Percentiles rank a stretch among this genome's conserved stretches.
These are phyloP conservation scores for Globisporangium camurandrum DNA, from an alignment of 352 stramenopile genomes.

Conservation along the genomic window DNA sequence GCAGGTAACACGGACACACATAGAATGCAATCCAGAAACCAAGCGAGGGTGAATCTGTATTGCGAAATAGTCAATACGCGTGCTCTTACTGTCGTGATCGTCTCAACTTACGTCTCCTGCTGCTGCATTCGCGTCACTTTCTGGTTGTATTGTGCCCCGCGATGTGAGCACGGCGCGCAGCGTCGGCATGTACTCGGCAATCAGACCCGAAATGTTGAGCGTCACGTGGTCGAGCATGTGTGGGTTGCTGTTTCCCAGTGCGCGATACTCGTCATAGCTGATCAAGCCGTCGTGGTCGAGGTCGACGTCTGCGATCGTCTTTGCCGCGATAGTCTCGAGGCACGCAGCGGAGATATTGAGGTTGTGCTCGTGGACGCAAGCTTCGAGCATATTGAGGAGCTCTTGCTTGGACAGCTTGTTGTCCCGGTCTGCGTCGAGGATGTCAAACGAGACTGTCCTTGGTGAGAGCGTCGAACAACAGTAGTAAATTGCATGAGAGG, in stretches of 20 bases:
- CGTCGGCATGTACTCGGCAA: conserved; percentile 66
- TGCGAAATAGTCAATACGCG: not conserved
- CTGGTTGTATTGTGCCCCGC: conserved; percentile 8
- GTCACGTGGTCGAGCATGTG: conserved; percentile 79
- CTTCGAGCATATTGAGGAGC: conserved; percentile 61
- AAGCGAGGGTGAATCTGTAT: conserved; percentile 4
- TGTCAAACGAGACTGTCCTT: conserved; percentile 61
- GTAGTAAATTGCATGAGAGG: too few species aligned
- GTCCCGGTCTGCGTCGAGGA: conserved; percentile 68
- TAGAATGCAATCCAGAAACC: not conserved
- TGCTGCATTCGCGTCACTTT: too few species aligned
- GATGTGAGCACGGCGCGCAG: conserved; percentile 38
- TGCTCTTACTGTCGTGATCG: not conserved
- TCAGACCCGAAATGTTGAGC: conserved; percentile 72
- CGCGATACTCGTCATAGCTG: conserved; percentile 65
- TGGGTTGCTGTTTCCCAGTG: conserved; percentile 49
- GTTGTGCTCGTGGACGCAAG: conserved; percentile 64
- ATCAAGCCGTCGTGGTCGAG: conserved; percentile 63
- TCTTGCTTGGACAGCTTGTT: conserved; percentile 65
- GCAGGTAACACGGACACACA: too few species aligned
- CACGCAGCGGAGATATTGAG: conserved; percentile 66
- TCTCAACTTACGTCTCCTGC: conserved; percentile 1
- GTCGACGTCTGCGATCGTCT: conserved; percentile 67
- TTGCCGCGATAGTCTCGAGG: conserved; percentile 55
- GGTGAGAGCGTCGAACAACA: not conserved